A percentile compares a stretch with the other conserved stretches of the same genome.
Conservation (phyloP, 108 stramenopile species). For the Pseudonitzschia pungens region DNA sequence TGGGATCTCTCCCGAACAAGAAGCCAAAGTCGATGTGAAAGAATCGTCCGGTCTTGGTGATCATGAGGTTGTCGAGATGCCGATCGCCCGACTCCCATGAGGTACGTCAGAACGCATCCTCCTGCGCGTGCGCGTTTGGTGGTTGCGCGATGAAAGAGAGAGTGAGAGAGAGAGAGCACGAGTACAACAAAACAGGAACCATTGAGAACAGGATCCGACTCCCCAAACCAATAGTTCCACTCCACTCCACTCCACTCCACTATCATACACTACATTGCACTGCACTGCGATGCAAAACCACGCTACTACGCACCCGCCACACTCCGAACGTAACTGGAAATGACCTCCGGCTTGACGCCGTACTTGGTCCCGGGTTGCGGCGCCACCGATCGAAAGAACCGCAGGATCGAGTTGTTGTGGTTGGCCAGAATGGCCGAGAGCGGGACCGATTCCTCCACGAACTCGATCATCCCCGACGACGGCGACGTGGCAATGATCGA, state of each 20-base stretch:
- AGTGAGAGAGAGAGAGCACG: too few relatives aligned
- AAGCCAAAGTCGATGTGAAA: constrained; percentile 90
- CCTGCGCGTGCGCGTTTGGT: too few relatives aligned
- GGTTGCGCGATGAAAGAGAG: too few relatives aligned
- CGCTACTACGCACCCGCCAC: constrained; percentile 88
- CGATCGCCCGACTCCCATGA: constrained; percentile 91
- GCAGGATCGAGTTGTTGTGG: constrained; percentile 76
- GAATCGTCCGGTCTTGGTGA: constrained; percentile 75
- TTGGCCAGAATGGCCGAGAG: constrained; percentile 89
- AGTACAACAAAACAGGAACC: too few relatives aligned
- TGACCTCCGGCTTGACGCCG: constrained; percentile 74
- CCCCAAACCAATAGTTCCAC: too few relatives aligned
- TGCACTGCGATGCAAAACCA: not conserved
- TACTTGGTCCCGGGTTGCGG: constrained; percentile 72
- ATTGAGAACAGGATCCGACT: too few relatives aligned
- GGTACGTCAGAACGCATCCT: constrained; percentile 95
- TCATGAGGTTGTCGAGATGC: constrained; percentile 84
- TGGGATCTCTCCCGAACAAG: constrained; percentile 89
- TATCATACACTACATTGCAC: too few relatives aligned
- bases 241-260: too few relatives aligned
- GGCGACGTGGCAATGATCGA: constrained; percentile 92
- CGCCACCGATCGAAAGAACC: constrained; percentile 65
- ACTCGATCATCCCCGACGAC: constrained; percentile 93
- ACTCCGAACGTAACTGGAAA: constrained; percentile 90
- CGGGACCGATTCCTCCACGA: constrained; percentile 89